These are phyloP conservation scores for Neurospora africana DNA, from an alignment of 495 filamentous ascomycete species.

Conservation along the genomic window DNA sequence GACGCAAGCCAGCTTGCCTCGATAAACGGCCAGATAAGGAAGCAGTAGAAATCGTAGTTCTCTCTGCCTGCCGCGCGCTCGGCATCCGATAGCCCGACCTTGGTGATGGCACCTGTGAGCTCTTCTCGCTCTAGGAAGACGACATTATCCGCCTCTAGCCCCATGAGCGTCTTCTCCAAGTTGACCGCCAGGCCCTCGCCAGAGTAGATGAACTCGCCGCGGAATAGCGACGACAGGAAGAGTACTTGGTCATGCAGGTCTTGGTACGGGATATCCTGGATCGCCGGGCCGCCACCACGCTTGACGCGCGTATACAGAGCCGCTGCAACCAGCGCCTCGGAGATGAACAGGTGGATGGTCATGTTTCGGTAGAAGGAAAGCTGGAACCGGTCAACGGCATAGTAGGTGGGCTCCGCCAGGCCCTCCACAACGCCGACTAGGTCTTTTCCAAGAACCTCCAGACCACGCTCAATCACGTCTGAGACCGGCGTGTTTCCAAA, in stretches of 20 bases:
- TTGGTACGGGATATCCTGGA: slow-evolving; percentile 66
- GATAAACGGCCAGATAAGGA: slow-evolving; percentile 95
- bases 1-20: slow-evolving; percentile 87
- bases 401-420: slow-evolving; percentile 79
- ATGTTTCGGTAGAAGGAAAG: slow-evolving; percentile 97
- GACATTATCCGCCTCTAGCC: slow-evolving; percentile 72
- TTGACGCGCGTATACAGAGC: slow-evolving; percentile 87
- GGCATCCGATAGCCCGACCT: slow-evolving; percentile 59
- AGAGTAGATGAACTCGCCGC: slow-evolving; percentile 93
- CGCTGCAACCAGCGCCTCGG: slow-evolving; percentile 77
- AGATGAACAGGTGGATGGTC: slow-evolving; percentile 96
- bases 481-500: slow-evolving; percentile 71
- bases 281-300: slow-evolving; percentile 68
- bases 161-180: slow-evolving; percentile 63
- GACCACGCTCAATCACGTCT: slow-evolving; percentile 75
- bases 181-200: slow-evolving; percentile 72
- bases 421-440: slow-evolving; percentile 71
- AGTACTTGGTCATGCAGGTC: slow-evolving; percentile 64
- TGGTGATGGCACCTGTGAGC: slow-evolving; percentile 40
- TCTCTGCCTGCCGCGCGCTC: slow-evolving; percentile 74
- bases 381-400: slow-evolving; percentile 91
- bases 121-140: slow-evolving; percentile 55
- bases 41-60: slow-evolving; percentile 97
- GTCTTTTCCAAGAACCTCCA: slow-evolving; percentile 82
- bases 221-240: slow-evolving; percentile 87